Evolutionary conservation across 306 rosid species (phyloP).

Genomic region (Rosa persica): DNA sequence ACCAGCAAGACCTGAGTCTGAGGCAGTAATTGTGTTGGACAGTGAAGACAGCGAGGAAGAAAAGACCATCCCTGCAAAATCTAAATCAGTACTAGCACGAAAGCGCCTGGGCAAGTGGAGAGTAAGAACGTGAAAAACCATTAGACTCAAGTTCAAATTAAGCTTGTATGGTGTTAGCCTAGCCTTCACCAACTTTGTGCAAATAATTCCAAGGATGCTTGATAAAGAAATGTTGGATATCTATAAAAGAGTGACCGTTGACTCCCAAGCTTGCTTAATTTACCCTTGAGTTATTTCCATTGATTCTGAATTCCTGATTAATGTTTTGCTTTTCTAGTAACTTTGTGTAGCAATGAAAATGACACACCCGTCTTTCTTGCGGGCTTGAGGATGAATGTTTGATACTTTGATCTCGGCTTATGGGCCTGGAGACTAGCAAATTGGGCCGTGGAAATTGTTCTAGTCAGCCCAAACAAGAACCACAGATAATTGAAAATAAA

Average conservation of each 20-base stretch:
- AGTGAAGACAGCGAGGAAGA: constrained; percentile 46
- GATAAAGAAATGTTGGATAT: neutral
- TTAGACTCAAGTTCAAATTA: neutral
- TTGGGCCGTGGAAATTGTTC: constrained; percentile 3
- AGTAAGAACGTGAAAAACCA: constrained; percentile 15
- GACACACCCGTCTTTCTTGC: too few relatives aligned
- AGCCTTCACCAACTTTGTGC: neutral
- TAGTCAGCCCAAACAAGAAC: neutral
- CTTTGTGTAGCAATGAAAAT: neutral
- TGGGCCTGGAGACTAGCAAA: neutral
- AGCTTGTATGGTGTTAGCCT: neutral
- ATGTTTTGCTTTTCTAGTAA: neutral
- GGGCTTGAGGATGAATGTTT: too few relatives aligned
- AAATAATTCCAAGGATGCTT: neutral
- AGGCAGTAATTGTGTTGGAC: constrained; percentile 36
- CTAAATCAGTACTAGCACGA: constrained; percentile 27
- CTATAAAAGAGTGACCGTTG: neutral
- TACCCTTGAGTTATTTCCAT: too few relatives aligned
- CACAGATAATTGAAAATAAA: neutral
- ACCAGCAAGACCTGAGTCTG: neutral
- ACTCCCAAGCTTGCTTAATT: neutral
- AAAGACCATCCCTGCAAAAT: constrained; percentile 3
- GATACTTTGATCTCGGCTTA: too few relatives aligned
- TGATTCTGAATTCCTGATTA: too few relatives aligned
- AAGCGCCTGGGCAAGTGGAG: constrained; percentile 42